A percentile compares a stretch with the other conserved stretches of the same genome.
Evolutionary conservation across 495 filamentous ascomycete genomes (phyloP).

Genomic region (Annulohypoxylon stygium): DNA sequence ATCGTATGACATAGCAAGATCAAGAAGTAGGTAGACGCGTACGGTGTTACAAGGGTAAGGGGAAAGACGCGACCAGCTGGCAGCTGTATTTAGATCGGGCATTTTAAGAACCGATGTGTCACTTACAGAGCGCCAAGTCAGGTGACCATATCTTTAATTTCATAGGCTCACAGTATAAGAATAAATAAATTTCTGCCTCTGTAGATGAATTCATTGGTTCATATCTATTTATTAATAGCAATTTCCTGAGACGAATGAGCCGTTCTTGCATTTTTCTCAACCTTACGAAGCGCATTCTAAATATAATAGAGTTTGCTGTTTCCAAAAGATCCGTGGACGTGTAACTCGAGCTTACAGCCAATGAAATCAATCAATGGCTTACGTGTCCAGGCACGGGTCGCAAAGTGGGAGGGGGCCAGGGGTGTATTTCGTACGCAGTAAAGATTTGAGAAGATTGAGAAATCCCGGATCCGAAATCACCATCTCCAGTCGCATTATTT

Average conservation of each 20-base stretch:
- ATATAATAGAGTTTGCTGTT: conserved; percentile 5
- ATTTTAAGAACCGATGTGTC: conserved; percentile 8
- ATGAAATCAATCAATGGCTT: background rate
- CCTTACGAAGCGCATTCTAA: background rate
- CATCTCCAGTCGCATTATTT: background rate
- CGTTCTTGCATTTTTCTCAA: background rate
- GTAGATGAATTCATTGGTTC: background rate
- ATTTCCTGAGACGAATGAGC: background rate
- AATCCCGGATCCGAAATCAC: background rate
- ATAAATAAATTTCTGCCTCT: background rate
- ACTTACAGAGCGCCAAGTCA: conserved; percentile 38
- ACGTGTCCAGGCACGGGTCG: background rate
- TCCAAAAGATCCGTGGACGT: background rate
- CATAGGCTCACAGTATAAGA: background rate
- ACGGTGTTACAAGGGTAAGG: conserved; percentile 6
- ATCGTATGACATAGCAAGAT: background rate
- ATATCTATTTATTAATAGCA: background rate
- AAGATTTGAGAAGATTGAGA: background rate
- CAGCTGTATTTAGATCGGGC: conserved; percentile 22
- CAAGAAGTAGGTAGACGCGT: conserved; percentile 15
- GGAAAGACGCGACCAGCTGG: conserved; percentile 31
- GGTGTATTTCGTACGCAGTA: no score
- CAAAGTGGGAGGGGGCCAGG: background rate
- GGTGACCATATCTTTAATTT: conserved; percentile 16
- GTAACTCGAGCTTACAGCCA: background rate